phyloP scores from a whole-genome alignment of 2,329 filamentous ascomycete genomes.

The Aspergillus thermomutatus region DNA sequence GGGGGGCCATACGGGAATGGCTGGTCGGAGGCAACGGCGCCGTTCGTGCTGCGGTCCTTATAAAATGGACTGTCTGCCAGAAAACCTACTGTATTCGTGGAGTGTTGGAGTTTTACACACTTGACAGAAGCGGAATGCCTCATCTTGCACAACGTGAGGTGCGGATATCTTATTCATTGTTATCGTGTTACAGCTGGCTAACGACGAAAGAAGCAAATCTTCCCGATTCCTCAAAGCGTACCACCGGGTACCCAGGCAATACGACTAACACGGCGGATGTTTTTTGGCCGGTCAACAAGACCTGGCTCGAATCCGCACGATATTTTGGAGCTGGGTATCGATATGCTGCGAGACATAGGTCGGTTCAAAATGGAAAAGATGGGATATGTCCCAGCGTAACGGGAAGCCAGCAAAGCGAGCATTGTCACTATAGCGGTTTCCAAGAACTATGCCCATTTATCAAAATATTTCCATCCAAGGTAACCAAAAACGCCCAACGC shows the following conservation, averaged over 20 bases:
- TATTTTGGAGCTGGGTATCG: too few species aligned
- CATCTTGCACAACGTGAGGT: not conserved
- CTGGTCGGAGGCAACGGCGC: not conserved
- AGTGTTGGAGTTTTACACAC: not conserved
- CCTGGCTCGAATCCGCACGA: too few species aligned
- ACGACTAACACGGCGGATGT: not conserved
- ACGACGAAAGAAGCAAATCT: not conserved
- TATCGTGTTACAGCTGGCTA: not conserved
- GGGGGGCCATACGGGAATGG: not conserved
- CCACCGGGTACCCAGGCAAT: not conserved
- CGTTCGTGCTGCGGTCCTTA: not conserved
- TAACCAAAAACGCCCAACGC: conserved; percentile 12
- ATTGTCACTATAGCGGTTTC: too few species aligned
- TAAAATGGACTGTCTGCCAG: not conserved
- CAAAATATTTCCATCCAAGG: conserved; percentile 2
- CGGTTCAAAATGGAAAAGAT: not conserved
- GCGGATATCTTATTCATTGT: not conserved
- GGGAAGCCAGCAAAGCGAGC: too few species aligned
- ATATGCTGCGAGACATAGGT: not conserved
- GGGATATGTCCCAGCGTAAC: not conserved
- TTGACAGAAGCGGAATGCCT: not conserved
- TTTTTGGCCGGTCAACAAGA: too few species aligned
- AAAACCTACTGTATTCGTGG: not conserved
- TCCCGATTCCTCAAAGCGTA: not conserved
- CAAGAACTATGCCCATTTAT: not conserved